phyloP scores from a whole-genome alignment of 306 rosid species.

The Fagus sylvatica region DNA sequence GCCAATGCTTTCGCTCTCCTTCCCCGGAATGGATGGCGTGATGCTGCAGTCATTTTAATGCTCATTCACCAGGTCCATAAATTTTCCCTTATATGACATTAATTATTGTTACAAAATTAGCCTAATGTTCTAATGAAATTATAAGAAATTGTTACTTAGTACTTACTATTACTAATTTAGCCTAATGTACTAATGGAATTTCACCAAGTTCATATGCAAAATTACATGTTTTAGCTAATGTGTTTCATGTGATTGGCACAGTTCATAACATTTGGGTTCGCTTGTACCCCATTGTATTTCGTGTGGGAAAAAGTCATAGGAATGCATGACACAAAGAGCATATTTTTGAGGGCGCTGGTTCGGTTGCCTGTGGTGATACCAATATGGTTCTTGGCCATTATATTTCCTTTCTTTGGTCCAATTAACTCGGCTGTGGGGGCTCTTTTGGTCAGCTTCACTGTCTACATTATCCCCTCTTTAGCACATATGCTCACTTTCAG shows the following conservation, averaged over 20 bases:
- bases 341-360: slow-evolving; percentile 78
- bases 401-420: slow-evolving; percentile 96
- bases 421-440: slow-evolving; percentile 97
- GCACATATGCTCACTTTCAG: slow-evolving; percentile 90
- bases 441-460: slow-evolving; percentile 92
- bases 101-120: background rate
- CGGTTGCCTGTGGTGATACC: slow-evolving; percentile 93
- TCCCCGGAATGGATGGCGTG: slow-evolving; percentile 78
- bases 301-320: slow-evolving; percentile 95
- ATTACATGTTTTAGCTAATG: slow-evolving; percentile 6
- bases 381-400: no score
- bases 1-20: slow-evolving; percentile 85
- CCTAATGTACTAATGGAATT: no score
- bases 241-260: slow-evolving; percentile 30
- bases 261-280: slow-evolving; percentile 97
- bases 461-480: slow-evolving; percentile 79
- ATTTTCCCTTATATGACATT: background rate
- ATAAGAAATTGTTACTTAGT: no score
- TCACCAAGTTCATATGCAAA: no score
- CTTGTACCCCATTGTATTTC: slow-evolving; percentile 93
- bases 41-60: slow-evolving; percentile 65
- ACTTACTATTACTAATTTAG: no score
- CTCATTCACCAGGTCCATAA: slow-evolving; percentile 80
- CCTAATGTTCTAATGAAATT: no score
- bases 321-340: slow-evolving; percentile 86